Percentiles rank a stretch among this genome's conserved stretches.
Conservation (phyloP, 306 rosid species). For the Gastrolobium villosum region DNA sequence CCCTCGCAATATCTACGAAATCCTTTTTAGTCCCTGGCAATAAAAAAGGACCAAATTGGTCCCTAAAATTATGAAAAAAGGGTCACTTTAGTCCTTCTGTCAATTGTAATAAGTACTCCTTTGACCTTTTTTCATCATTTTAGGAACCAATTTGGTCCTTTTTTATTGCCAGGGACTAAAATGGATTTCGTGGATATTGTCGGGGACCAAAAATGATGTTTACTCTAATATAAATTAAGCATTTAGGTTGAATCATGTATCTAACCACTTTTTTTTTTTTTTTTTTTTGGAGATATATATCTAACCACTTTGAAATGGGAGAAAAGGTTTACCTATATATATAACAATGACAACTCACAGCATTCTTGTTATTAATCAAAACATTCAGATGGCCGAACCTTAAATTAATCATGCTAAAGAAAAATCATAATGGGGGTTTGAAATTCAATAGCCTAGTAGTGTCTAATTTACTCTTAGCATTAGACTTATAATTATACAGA, state of each 20-base stretch:
- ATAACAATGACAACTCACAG: not conserved
- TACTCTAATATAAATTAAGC: not conserved
- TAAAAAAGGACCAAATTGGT: no score
- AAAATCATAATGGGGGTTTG: conserved; percentile 25
- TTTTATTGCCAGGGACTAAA: no score
- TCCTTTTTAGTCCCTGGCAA: no score
- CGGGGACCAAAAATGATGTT: no score
- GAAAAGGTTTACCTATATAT: not conserved
- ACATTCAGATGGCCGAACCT: conserved; percentile 24
- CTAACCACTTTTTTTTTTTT: conserved; percentile 39
- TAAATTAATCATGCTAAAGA: not conserved
- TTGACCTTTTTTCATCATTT: no score
- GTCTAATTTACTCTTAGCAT: not conserved
- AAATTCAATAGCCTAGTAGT: conserved; percentile 28
- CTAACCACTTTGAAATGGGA: conserved; percentile 41
- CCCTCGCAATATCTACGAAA: no score
- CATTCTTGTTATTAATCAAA: not conserved
- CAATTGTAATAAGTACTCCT: no score
- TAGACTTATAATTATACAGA: not conserved
- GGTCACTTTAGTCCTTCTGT: no score
- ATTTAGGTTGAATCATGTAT: conserved; percentile 32
- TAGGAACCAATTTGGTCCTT: no score
- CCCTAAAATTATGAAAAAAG: no score
- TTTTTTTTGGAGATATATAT: no score
- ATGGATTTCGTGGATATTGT: no score